Percentiles rank a stretch among this genome's conserved stretches.
These are phyloP conservation scores for Candida cerambycidarum DNA, from an alignment of 805 yeast species.

Conservation along the genomic window DNA sequence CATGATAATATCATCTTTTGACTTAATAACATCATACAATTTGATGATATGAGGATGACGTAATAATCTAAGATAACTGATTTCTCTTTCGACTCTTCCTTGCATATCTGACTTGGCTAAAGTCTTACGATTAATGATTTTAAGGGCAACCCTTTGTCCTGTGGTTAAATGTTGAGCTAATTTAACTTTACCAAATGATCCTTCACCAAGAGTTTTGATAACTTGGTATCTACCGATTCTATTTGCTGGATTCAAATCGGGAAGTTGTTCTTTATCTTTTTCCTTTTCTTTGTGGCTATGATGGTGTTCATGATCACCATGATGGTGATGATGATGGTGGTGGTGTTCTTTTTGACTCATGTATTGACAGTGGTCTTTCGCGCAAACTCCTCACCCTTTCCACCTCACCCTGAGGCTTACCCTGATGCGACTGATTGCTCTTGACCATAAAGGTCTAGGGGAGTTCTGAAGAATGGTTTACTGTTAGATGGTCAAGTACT, in stretches of 20 bases:
- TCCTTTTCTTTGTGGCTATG: conserved; percentile 3
- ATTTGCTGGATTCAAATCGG: conserved; percentile 33
- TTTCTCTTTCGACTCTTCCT: conserved; percentile 93
- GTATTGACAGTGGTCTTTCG: background rate
- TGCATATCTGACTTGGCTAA: conserved; percentile 96
- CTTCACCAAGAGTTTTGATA: conserved; percentile 91
- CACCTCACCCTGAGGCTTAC: too few species aligned
- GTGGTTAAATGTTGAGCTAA: conserved; percentile 87
- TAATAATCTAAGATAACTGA: conserved; percentile 78
- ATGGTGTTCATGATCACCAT: conserved; percentile 6
- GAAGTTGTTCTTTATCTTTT: conserved; percentile 20
- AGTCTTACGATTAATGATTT: conserved; percentile 88
- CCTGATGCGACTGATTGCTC: too few species aligned
- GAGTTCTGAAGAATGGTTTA: too few species aligned
- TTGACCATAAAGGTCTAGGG: too few species aligned
- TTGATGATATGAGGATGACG: conserved; percentile 97
- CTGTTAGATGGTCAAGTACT: too few species aligned
- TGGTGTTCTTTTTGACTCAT: conserved; percentile 12
- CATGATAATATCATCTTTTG: conserved; percentile 95
- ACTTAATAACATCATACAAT: conserved; percentile 90
- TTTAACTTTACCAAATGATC: conserved; percentile 95
- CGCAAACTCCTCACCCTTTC: background rate
- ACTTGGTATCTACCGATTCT: conserved; percentile 91
- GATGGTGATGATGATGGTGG: conserved; percentile 11
- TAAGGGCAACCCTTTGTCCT: conserved; percentile 88